Base-by-base conservation (phyloP, 2,329 filamentous ascomycete genomes). In the Colletotrichum destructivum region DNA sequence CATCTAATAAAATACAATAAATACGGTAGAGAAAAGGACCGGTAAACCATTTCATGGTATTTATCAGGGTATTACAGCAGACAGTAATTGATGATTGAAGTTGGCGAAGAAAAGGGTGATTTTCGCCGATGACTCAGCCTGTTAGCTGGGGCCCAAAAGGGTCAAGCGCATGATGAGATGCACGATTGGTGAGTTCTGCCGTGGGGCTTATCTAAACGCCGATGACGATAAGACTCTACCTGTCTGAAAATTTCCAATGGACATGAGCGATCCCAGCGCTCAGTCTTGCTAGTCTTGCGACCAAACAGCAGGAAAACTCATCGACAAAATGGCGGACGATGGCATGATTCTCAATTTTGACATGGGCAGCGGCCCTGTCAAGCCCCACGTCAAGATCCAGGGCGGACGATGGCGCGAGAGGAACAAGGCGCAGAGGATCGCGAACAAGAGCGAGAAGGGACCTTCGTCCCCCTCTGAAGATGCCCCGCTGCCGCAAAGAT, bases 381-480 rank as follows among this genome's bases (percentile, higher is more conserved):
- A 91, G 72, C 86, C 88, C 7, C 84, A 88, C 65, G 85, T 88
- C 72, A 90, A 87, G 75, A 94, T 97, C 82, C 96, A 93, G 80
- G 96, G 96, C 76, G 96, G 96, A n/a, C 90, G 90, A 77, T 99
- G 96, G 96, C 93, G 93, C 79, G 95, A 98, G 80, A 90, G 96
- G 73, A 88, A 96, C 72, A 92, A 91, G 67, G 95, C 95, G 46
- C 93, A 95, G 82, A 93, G 93, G 81, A 87, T 75, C 73, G 83
- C 79, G 49, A 85, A 82, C 74, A 78, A 75, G 67, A 47, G 77
- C 35, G 55, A 71, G 71, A 78, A 78, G 68, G 79, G 77, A 38
- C 77, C 78, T 65, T 69, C 80, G 54, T 66, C 77, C 74, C 59
- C 73, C 72, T 72, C 72, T 75, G 73, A 64, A 61, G 72, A 54